Conservation (phyloP, 441 rosid species). For the Gossypium davidsonii region DNA sequence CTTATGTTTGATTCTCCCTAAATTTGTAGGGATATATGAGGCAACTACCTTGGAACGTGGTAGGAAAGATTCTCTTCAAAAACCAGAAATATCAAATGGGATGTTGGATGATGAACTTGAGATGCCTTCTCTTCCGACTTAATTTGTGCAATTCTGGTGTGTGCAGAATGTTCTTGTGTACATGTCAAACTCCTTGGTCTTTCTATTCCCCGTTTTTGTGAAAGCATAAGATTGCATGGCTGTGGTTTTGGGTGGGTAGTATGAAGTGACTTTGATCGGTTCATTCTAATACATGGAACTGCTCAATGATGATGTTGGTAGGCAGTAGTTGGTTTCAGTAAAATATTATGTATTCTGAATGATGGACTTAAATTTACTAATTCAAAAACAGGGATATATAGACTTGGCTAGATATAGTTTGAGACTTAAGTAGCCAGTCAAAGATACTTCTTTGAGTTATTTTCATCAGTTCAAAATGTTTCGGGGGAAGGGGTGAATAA, state of each 20-base stretch:
- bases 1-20: neutral
- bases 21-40: constrained; percentile 59
- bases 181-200: neutral
- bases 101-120: constrained; percentile 45
- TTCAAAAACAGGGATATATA: neutral
- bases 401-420: neutral
- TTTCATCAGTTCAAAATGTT: neutral
- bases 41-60: constrained; percentile 70
- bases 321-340: neutral
- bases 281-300: neutral
- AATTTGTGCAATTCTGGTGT: constrained; percentile 14
- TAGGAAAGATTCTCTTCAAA: constrained; percentile 47
- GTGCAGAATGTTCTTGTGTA: neutral
- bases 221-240: neutral
- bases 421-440: neutral
- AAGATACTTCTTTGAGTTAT: neutral
- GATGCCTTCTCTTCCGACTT: constrained; percentile 54
- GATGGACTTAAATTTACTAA: neutral
- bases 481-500: neutral
- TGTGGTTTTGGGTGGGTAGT: neutral
- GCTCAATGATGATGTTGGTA: neutral
- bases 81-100: constrained; percentile 42
- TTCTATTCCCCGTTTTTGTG: neutral
- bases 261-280: neutral
- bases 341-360: neutral